phyloP scores from a whole-genome alignment of 164 flowering plant genomes.

The Cinnamomum micranthum region DNA sequence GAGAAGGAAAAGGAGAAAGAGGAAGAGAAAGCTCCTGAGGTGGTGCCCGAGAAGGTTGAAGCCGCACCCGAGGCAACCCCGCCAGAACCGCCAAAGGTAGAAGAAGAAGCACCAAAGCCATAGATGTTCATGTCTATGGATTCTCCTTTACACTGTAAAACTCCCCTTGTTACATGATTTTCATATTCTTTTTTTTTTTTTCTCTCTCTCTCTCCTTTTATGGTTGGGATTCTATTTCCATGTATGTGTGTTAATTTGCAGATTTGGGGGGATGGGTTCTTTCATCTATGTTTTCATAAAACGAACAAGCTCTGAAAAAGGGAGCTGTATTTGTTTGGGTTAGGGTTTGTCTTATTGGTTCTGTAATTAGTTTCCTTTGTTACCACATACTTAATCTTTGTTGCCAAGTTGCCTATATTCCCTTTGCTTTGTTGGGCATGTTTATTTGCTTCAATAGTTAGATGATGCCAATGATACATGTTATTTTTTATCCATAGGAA shows the following conservation, averaged over 20 bases:
- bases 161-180: slow-evolving; percentile 16
- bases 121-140: neutral
- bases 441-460: neutral
- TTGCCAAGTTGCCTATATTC: neutral
- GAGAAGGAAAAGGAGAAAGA: slow-evolving; percentile 42
- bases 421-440: neutral
- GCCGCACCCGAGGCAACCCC: slow-evolving; percentile 11
- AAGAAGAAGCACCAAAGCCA: slow-evolving; percentile 21
- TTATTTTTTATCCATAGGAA: neutral
- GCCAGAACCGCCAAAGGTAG: slow-evolving; percentile 13
- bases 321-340: slow-evolving; percentile 12
- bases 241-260: neutral
- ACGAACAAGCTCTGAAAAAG: neutral
- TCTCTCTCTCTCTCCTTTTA: neutral
- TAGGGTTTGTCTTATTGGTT: neutral
- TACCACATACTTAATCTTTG: neutral
- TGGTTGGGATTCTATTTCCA: neutral
- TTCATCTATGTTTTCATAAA: slow-evolving; percentile 5
- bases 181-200: slow-evolving; percentile 16
- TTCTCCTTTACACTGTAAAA: neutral
- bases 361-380: neutral
- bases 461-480: neutral
- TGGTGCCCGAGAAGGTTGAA: slow-evolving; percentile 1
- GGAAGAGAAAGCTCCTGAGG: slow-evolving; percentile 15
- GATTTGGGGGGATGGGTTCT: neutral